Base-by-base conservation (phyloP, 331 rosid genomes). In the Stylosanthes scabra region DNA sequence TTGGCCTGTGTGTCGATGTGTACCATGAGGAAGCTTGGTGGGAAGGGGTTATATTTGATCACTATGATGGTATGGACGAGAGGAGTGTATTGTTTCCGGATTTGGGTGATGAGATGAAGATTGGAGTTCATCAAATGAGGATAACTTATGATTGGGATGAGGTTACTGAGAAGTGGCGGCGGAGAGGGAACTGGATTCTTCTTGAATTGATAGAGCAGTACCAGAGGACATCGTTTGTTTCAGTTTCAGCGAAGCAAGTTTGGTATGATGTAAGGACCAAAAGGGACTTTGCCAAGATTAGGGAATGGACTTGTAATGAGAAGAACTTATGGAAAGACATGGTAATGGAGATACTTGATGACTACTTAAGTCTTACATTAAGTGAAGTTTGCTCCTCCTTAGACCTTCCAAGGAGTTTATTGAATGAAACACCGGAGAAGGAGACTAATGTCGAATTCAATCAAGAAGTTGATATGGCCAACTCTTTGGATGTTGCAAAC, bases 1-100 rank as follows among this genome's bases (percentile, higher is more conserved):
- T 78, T 75, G 96, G 96, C 51, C 71, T 88, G 8, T 90, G 90
- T 67, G 93, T 90, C 46, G 96, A 88, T 66, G 93, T 72, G 39
- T 50, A 59, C 63, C 70, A 84, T 49, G 63, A 41, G 39, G 96
- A 90, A 5, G 93, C 88, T 40, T 90, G 96, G 96, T 88, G 96
- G 96, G 93, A 90, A 83, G 93, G 96, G 16, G 93, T 90, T 46
- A 44, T 90, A 40, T 90, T 83, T 69, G 96, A 90, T 71, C 84
- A 70, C 4, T 73, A 63, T 71, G 84, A 84, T 27, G 93, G 85
- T 67, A 77, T 50, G 7, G 74, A 82, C 51, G 65, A 86, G 75
- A 77, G 96, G 63, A 77, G 28, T 61, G 15, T 88, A 59, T 86
- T 88, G 76, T 90, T 88, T 72, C 91, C 93, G 1, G 93, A 86